Percentiles rank a stretch among this genome's conserved stretches.
Conservation (phyloP, 202 grass and related monocot species). For the Zizania palustris region DNA sequence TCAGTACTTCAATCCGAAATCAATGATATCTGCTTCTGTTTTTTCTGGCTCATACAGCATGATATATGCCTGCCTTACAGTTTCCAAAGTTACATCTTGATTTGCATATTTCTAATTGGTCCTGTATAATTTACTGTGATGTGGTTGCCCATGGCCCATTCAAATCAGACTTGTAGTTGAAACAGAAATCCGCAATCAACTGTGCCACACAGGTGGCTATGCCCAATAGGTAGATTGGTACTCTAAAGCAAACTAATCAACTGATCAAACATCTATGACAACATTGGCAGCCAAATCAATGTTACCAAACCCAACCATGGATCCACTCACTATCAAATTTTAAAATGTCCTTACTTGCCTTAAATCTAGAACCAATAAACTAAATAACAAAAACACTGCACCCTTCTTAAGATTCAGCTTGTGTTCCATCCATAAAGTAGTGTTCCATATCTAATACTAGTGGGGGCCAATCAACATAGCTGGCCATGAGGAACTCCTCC, state of each 20-base stretch:
- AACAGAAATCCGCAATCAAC: constrained; percentile 11
- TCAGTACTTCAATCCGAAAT: not conserved
- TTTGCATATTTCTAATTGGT: not conserved
- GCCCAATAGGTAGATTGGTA: constrained; percentile 1
- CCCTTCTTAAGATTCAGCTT: constrained; percentile 52
- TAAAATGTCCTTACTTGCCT: constrained; percentile 27
- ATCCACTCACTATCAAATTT: constrained; percentile 34
- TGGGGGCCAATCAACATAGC: constrained; percentile 39
- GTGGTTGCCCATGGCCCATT: too few relatives aligned
- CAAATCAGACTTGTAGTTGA: not conserved
- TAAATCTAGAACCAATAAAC: constrained; percentile 48
- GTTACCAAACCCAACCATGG: constrained; percentile 29
- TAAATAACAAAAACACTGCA: constrained; percentile 54
- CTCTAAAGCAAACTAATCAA: constrained; percentile 33
- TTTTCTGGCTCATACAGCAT: not conserved
- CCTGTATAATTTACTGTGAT: constrained; percentile 21
- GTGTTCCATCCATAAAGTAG: constrained; percentile 36
- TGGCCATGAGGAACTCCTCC: constrained; percentile 41
- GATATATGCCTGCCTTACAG: not conserved
- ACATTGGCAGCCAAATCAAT: constrained; percentile 38
- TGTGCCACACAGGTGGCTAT: constrained; percentile 10
- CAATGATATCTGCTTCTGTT: constrained; percentile 10
- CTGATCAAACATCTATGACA: constrained; percentile 18
- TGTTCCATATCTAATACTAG: constrained; percentile 36
- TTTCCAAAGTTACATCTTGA: not conserved